Evolutionary conservation across 2,329 filamentous ascomycete species (phyloP).

Genomic region (Neofusicoccum parvum): DNA sequence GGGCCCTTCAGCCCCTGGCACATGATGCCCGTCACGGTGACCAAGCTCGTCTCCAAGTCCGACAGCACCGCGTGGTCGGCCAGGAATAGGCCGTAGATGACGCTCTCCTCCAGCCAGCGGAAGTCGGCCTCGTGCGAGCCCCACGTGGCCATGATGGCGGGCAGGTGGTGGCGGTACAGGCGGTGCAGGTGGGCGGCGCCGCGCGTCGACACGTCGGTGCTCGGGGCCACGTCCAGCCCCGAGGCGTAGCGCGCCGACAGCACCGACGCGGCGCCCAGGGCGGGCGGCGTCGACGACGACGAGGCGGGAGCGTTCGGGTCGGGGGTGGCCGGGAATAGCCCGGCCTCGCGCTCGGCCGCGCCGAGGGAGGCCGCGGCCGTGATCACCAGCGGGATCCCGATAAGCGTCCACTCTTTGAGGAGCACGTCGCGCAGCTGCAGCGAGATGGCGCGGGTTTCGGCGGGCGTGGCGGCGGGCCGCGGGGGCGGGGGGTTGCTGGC

Average conservation of each 20-base stretch:
- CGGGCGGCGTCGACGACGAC: background rate
- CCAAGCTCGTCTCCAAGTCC: conserved; percentile 58
- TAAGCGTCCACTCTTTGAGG: conserved; percentile 17
- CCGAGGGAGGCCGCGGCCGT: conserved; percentile 8
- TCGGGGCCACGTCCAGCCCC: background rate
- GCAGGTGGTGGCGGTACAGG: background rate
- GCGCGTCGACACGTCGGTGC: background rate
- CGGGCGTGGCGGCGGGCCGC: background rate
- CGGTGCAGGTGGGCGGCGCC: background rate
- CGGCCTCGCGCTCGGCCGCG: conserved; percentile 2
- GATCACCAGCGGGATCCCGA: conserved; percentile 18
- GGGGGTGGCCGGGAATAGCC: background rate
- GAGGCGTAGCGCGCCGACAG: background rate
- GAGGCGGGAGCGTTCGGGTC: background rate
- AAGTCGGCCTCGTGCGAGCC: conserved; percentile 13
- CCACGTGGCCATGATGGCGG: conserved; percentile 4
- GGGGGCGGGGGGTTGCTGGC: background rate
- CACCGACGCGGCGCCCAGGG: background rate
- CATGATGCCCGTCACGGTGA: conserved; percentile 59
- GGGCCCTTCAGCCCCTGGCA: conserved; percentile 58
- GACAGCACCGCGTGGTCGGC: conserved; percentile 58
- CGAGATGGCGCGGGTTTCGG: background rate
- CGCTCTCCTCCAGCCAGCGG: conserved; percentile 54
- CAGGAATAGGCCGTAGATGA: conserved; percentile 62
- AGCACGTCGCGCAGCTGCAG: conserved; percentile 20